phyloP scores from a whole-genome alignment of 1,284 basidiomycete species.

The Quambalaria eucalypti region DNA sequence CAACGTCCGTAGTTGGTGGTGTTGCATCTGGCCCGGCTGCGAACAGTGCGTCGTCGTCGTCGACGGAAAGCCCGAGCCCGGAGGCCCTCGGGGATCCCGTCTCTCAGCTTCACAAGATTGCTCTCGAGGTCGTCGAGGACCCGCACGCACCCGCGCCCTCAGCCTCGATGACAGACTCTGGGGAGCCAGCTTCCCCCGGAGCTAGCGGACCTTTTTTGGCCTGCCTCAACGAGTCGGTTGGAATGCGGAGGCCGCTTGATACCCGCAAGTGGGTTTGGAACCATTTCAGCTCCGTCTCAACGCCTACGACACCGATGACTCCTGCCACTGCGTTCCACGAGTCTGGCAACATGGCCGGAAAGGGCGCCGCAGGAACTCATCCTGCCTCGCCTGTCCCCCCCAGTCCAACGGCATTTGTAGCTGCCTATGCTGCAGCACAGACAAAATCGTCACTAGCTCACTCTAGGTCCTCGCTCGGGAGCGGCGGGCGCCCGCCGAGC shows the following conservation, averaged over 20 bases:
- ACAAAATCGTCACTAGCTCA: slow-evolving; percentile 20
- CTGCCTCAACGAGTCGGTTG: slow-evolving; percentile 36
- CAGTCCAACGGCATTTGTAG: slow-evolving; percentile 15
- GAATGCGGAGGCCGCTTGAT: slow-evolving; percentile 32
- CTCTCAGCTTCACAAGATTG: slow-evolving; percentile 72
- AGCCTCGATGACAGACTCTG: slow-evolving; percentile 12
- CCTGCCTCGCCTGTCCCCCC: slow-evolving; percentile 1
- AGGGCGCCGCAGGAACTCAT: background rate
- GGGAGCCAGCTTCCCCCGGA: slow-evolving; percentile 17
- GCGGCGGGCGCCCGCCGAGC: background rate
- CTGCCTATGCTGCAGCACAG: slow-evolving; percentile 35
- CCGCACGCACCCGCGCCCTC: slow-evolving; percentile 12
- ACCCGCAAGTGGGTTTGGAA: slow-evolving; percentile 25
- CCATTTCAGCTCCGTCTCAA: slow-evolving; percentile 27
- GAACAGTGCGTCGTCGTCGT: slow-evolving; percentile 62
- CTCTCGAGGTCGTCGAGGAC: slow-evolving; percentile 36
- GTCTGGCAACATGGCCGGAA: background rate
- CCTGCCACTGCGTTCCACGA: too few species aligned
- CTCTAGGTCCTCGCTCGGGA: background rate
- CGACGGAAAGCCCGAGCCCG: slow-evolving; percentile 50
- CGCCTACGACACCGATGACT: slow-evolving; percentile 33
- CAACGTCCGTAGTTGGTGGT: slow-evolving; percentile 78
- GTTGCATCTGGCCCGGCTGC: too few species aligned
- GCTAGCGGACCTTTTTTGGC: slow-evolving; percentile 35
- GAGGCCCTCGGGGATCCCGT: slow-evolving; percentile 88